Percentiles rank a stretch among this genome's conserved stretches.
Evolutionary conservation across 805 yeast genomes (phyloP).

Genomic region (Lipomyces kockii): DNA sequence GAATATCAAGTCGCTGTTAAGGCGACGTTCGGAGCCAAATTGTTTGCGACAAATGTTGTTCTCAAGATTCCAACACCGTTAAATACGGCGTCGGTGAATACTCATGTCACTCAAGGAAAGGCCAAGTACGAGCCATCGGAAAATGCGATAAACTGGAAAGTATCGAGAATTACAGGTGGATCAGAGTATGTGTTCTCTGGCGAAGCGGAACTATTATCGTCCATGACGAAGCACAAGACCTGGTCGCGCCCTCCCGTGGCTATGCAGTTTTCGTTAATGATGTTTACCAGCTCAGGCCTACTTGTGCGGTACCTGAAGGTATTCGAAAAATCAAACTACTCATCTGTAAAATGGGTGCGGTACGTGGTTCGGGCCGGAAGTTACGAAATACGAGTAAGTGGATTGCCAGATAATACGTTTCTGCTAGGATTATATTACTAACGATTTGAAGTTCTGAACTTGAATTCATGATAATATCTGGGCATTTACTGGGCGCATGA

Average conservation of each 20-base stretch:
- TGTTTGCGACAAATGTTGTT: slow-evolving; percentile 65
- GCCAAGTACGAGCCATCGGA: slow-evolving; percentile 71
- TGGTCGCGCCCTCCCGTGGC: slow-evolving; percentile 82
- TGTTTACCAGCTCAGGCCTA: slow-evolving; percentile 79
- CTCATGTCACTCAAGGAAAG: slow-evolving; percentile 61
- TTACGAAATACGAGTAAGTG: slow-evolving; percentile 65
- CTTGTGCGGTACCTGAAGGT: slow-evolving; percentile 74
- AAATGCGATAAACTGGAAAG: slow-evolving; percentile 68
- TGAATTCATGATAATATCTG: not conserved
- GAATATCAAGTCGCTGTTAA: slow-evolving; percentile 65
- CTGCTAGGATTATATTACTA: not conserved
- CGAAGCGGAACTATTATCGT: slow-evolving; percentile 51
- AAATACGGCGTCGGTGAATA: slow-evolving; percentile 56
- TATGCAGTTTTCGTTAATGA: slow-evolving; percentile 67
- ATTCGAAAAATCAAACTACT: slow-evolving; percentile 61
- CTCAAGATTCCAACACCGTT: slow-evolving; percentile 73
- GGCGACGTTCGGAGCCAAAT: slow-evolving; percentile 59
- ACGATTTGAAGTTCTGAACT: slow-evolving; percentile 3
- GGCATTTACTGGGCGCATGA: not conserved
- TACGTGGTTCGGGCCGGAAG: slow-evolving; percentile 77
- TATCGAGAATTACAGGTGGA: slow-evolving; percentile 69
- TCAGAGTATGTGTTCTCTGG: slow-evolving; percentile 66
- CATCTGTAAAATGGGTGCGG: slow-evolving; percentile 85
- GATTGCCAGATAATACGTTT: slow-evolving; percentile 42
- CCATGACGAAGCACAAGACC: slow-evolving; percentile 41